phyloP scores from a whole-genome alignment of 1,284 basidiomycete genomes.

The Wolfiporia cocos region DNA sequence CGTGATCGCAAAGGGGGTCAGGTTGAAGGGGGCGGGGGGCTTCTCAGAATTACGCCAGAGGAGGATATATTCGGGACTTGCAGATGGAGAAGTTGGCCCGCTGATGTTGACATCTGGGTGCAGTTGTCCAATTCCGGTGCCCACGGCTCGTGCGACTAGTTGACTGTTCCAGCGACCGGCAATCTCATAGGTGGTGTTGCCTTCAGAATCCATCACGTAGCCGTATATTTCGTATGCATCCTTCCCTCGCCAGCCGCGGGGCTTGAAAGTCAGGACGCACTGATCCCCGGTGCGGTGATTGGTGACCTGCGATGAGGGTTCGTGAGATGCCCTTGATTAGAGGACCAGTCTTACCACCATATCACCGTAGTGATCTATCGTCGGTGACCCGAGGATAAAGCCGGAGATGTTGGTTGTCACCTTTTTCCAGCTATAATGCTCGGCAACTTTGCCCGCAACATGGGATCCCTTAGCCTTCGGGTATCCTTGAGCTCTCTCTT shows the following conservation, averaged over 20 bases:
- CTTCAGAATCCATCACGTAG: conserved; percentile 65
- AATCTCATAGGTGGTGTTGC: conserved; percentile 79
- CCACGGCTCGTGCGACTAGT: conserved; percentile 79
- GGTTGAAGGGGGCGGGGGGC: conserved; percentile 82
- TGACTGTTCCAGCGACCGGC: conserved; percentile 96
- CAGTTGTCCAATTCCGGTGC: conserved; percentile 57
- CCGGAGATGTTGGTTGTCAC: conserved; percentile 92
- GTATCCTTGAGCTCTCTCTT: conserved; percentile 53
- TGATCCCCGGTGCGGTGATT: conserved; percentile 93
- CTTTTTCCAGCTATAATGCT: conserved; percentile 94
- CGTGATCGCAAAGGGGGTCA: conserved; percentile 93
- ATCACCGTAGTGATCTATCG: conserved; percentile 97
- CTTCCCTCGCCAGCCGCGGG: conserved; percentile 89
- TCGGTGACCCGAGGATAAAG: conserved; percentile 89
- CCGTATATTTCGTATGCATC: conserved; percentile 93
- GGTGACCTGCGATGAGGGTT: conserved; percentile 46
- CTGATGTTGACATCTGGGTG: conserved; percentile 67
- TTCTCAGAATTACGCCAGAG: conserved; percentile 95
- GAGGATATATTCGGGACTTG: conserved; percentile 64
- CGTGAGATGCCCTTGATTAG: no score
- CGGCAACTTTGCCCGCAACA: conserved; percentile 51
- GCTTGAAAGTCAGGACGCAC: conserved; percentile 92
- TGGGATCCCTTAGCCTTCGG: conserved; percentile 41
- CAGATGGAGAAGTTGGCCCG: conserved; percentile 39
- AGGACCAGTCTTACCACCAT: conserved; percentile 86